Evolutionary conservation across 306 rosid species (phyloP).

Genomic region (Trichosanthes truncata): DNA sequence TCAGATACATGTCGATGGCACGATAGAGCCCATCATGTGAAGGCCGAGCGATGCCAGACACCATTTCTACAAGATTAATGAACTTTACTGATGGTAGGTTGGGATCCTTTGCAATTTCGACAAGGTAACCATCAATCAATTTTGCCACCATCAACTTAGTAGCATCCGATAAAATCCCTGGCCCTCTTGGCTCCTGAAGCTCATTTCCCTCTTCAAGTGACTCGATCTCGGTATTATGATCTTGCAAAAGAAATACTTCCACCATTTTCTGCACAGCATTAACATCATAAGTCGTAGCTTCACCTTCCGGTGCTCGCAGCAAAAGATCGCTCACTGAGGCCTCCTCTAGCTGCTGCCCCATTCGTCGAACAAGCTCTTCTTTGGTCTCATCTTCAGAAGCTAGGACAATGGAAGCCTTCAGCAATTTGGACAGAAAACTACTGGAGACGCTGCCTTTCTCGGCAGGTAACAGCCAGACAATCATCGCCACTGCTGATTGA

Average conservation of each 20-base stretch:
- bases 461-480: slow-evolving; percentile 63
- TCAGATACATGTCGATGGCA: slow-evolving; percentile 88
- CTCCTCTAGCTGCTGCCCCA: slow-evolving; percentile 89
- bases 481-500: slow-evolving; percentile 41
- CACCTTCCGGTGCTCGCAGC: slow-evolving; percentile 53
- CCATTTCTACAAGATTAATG: slow-evolving; percentile 69
- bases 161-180: slow-evolving; percentile 83
- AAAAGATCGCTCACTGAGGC: slow-evolving; percentile 75
- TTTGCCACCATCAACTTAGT: slow-evolving; percentile 91
- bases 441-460: slow-evolving; percentile 77
- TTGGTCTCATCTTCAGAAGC: slow-evolving; percentile 42
- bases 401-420: slow-evolving; percentile 57
- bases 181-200: slow-evolving; percentile 34
- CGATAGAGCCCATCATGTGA: slow-evolving; percentile 82
- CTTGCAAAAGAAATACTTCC: slow-evolving; percentile 50
- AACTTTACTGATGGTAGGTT: slow-evolving; percentile 51
- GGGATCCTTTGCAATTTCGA: slow-evolving; percentile 80
- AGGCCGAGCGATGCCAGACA: slow-evolving; percentile 57
- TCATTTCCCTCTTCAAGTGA: slow-evolving; percentile 32
- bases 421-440: slow-evolving; percentile 66
- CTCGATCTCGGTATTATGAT: slow-evolving; percentile 51
- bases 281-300: slow-evolving; percentile 46
- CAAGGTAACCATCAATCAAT: slow-evolving; percentile 73
- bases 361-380: slow-evolving; percentile 55
- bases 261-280: slow-evolving; percentile 55